Conservation (phyloP, 352 stramenopile species). For the Pythium angustatum region DNA sequence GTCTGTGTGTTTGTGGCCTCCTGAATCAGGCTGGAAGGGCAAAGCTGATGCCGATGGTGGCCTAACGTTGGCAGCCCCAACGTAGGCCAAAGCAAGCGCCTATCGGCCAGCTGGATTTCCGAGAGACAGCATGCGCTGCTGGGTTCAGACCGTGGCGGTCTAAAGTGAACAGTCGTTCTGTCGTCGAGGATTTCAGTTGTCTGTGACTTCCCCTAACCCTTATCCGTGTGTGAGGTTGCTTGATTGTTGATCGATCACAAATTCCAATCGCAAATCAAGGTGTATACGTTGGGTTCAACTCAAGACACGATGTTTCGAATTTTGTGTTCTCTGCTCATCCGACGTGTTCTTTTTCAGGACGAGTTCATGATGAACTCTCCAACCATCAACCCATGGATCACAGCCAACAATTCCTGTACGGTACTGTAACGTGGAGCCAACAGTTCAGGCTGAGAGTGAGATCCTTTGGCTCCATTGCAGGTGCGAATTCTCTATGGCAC, state of each 20-base stretch:
- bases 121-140: constrained; percentile 2
- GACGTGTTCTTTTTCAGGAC: too few relatives aligned
- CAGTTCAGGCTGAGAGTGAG: too few relatives aligned
- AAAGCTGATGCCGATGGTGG: neutral
- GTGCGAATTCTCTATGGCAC: too few relatives aligned
- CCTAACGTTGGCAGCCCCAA: neutral
- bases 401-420: too few relatives aligned
- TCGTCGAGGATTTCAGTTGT: neutral
- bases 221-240: neutral
- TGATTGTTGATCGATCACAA: neutral
- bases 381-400: neutral
- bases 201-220: neutral
- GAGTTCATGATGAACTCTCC: too few relatives aligned
- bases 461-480: too few relatives aligned
- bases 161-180: constrained; percentile 1
- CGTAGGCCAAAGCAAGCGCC: neutral
- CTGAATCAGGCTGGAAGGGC: neutral
- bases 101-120: neutral
- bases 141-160: constrained; percentile 3
- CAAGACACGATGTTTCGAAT: neutral
- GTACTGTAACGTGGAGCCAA: too few relatives aligned
- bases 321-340: neutral
- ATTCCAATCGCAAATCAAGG: neutral
- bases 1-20: neutral
- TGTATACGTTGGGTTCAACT: neutral